These are phyloP conservation scores for Alnus glutinosa DNA, from an alignment of 306 rosid species.

Conservation along the genomic window DNA sequence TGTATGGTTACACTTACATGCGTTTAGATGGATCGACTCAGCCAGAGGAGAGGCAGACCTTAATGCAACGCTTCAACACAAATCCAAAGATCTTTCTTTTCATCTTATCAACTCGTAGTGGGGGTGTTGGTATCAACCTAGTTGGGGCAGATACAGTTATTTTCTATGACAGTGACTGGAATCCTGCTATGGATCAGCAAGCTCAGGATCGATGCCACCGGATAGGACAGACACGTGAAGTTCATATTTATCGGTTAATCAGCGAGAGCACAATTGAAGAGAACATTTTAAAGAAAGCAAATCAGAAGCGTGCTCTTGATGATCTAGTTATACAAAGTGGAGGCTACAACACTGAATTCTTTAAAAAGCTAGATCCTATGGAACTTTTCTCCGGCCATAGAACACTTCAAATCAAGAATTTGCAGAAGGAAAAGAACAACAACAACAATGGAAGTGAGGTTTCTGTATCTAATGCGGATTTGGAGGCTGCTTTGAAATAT, in stretches of 20 bases:
- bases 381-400: constrained; percentile 90
- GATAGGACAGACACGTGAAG: constrained; percentile 99
- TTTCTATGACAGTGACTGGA: constrained; percentile 98
- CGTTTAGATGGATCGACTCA: constrained; percentile 97
- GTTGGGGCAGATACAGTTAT: constrained; percentile 99
- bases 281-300: constrained; percentile 96
- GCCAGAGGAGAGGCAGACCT: constrained; percentile 96
- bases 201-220: constrained; percentile 99
- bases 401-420: constrained; percentile 60
- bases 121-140: constrained; percentile 97
- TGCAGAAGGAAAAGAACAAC: constrained; percentile 64
- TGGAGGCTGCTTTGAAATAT: constrained; percentile 86
- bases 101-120: constrained; percentile 97
- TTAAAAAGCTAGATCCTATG: constrained; percentile 95
- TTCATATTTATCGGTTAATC: constrained; percentile 87
- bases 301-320: constrained; percentile 97
- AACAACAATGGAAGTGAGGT: constrained; percentile 48
- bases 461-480: constrained; percentile 77
- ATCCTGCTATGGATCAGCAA: constrained; percentile 99
- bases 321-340: constrained; percentile 98
- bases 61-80: constrained; percentile 95
- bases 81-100: constrained; percentile 91
- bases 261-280: constrained; percentile 98
- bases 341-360: constrained; percentile 94
- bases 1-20: constrained; percentile 98